These are phyloP conservation scores for Candida easanensis DNA, from an alignment of 805 yeast species.

Conservation along the genomic window DNA sequence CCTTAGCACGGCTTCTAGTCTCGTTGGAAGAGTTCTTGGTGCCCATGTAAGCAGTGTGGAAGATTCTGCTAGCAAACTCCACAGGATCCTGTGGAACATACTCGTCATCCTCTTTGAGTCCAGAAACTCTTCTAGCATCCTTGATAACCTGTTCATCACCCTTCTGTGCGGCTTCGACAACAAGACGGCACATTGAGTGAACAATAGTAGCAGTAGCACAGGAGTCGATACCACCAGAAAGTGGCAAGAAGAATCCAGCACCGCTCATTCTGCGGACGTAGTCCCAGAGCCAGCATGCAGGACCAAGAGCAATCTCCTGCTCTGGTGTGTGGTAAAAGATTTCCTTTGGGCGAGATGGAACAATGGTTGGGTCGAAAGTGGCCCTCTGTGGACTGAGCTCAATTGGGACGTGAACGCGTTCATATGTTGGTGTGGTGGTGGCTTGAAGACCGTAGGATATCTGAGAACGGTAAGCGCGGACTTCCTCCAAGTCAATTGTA, in stretches of 20 bases:
- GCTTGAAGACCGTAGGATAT: conserved; percentile 50
- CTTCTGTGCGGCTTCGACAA: conserved; percentile 60
- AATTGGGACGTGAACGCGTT: conserved; percentile 58
- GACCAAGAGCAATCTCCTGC: conserved; percentile 96
- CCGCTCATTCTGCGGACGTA: conserved; percentile 87
- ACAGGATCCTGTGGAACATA: conserved; percentile 75
- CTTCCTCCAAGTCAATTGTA: conserved; percentile 89
- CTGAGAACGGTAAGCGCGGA: conserved; percentile 73
- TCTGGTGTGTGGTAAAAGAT: conserved; percentile 77
- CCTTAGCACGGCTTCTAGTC: conserved; percentile 79
- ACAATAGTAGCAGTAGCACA: conserved; percentile 97
- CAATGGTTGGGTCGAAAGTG: conserved; percentile 57
- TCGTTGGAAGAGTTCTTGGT: conserved; percentile 88
- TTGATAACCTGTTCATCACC: conserved; percentile 73
- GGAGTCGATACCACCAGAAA: conserved; percentile 96
- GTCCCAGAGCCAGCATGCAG: conserved; percentile 99
- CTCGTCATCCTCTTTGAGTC: conserved; percentile 38
- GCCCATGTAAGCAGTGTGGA: conserved; percentile 95
- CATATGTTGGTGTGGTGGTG: conserved; percentile 29
- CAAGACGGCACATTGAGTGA: conserved; percentile 89
- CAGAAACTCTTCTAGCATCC: conserved; percentile 72
- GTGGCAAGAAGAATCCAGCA: conserved; percentile 88
- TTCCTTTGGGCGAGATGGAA: conserved; percentile 51
- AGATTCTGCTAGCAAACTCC: conserved; percentile 71
- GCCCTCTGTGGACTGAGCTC: conserved; percentile 61